Percentiles rank a stretch among this genome's conserved stretches.
Evolutionary conservation across 208 protist species (phyloP).

Genomic region (Lotmaria passim): DNA sequence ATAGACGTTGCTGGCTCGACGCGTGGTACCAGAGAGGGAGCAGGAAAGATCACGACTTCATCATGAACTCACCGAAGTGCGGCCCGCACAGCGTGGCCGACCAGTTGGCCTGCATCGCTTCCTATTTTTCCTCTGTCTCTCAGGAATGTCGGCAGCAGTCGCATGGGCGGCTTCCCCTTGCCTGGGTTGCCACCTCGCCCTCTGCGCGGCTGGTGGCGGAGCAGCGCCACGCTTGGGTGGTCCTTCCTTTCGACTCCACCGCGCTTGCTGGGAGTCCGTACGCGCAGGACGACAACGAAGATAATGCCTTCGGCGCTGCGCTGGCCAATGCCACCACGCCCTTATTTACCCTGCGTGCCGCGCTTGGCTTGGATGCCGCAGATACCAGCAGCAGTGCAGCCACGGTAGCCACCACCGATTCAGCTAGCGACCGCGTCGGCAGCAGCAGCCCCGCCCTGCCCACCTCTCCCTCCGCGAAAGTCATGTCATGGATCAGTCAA

Average conservation of each 20-base stretch:
- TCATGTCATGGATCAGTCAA: slow-evolving; percentile 21
- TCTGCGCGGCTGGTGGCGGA: slow-evolving; percentile 49
- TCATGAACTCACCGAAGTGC: not conserved
- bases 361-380: slow-evolving; percentile 15
- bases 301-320: slow-evolving; percentile 22
- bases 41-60: too few species aligned
- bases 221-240: slow-evolving; percentile 39
- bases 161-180: slow-evolving; percentile 42
- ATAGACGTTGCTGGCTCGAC: not conserved
- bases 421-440: too few species aligned
- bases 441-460: not conserved
- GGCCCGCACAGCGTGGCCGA: not conserved
- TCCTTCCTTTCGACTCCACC: slow-evolving; percentile 38
- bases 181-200: slow-evolving; percentile 45
- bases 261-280: not conserved
- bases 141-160: slow-evolving; percentile 23
- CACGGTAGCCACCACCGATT: not conserved
- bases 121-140: slow-evolving; percentile 20
- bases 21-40: too few species aligned
- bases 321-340: slow-evolving; percentile 48
- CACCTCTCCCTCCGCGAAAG: not conserved
- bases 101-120: slow-evolving; percentile 25
- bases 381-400: not conserved
- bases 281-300: not conserved
- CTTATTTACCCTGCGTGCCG: slow-evolving; percentile 12